phyloP scores from a whole-genome alignment of 1,139 yeast species.

The Magnusiomyces sp. region DNA sequence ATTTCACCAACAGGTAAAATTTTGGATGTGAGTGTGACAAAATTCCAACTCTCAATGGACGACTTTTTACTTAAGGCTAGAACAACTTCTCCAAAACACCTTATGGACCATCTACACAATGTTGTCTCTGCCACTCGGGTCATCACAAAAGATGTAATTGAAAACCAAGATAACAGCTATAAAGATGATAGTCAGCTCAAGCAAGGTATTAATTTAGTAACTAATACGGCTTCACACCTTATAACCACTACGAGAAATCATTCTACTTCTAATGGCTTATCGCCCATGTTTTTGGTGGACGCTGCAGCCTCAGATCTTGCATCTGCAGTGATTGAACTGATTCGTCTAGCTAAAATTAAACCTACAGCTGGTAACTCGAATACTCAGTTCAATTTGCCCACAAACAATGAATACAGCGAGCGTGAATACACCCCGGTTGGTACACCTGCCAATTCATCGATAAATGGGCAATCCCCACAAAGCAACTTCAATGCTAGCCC shows the following conservation, averaged over 20 bases:
- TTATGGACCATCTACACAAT: constrained; percentile 28
- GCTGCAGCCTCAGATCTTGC: constrained; percentile 72
- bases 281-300: constrained; percentile 69
- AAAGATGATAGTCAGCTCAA: neutral
- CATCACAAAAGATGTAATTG: constrained; percentile 32
- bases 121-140: constrained; percentile 32
- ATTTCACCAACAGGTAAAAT: constrained; percentile 21
- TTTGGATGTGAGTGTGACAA: constrained; percentile 22
- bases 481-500: too few species aligned
- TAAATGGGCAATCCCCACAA: too few species aligned
- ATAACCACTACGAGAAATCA: constrained; percentile 75
- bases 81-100: constrained; percentile 16
- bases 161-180: constrained; percentile 5
- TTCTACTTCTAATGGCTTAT: constrained; percentile 50
- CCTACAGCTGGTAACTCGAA: constrained; percentile 12
- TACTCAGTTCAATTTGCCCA: too few species aligned
- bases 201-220: constrained; percentile 36
- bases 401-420: neutral
- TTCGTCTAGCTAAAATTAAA: constrained; percentile 46
- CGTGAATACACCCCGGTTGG: constrained; percentile 1
- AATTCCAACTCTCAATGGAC: constrained; percentile 28
- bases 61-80: constrained; percentile 29
- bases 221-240: constrained; percentile 67
- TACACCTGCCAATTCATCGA: too few species aligned
- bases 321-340: constrained; percentile 63